Evolutionary conservation across 1,284 basidiomycete species (phyloP), one percentile per base, ranked within the genome.

Genomic region (Sanghuangporus baumii): DNA sequence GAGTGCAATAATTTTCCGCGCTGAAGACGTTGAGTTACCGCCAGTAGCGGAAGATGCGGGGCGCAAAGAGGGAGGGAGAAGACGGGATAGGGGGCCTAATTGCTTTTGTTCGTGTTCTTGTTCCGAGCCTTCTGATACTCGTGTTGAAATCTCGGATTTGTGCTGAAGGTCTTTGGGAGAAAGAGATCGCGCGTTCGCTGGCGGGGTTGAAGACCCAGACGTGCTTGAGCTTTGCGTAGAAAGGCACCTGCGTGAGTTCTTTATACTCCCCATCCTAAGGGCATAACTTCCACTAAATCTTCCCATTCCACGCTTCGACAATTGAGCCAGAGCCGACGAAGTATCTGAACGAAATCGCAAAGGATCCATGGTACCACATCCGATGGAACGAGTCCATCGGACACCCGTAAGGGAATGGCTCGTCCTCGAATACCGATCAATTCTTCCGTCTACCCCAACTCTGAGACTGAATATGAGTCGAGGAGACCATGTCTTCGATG

Each of bases 1-100:
- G 31, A 97, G 83, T 1, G 86, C 74, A 8, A 88, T 68, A 34
- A 95, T 86, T 72, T 93, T 93, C 63, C 80, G 76, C 64, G 95
- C 81, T 0, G 87, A 91, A 0, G 89, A 86, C 14, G 26, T 31
- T 3, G 26, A 31, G 5, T 76, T 71, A n/a, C 16, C 14, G 4
- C 43, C 54, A 74, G 79, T 64, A 71, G 69, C 31, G 75, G 69
- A n/a, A 16, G 75, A 66, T 6, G 36, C 26, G 36, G 75, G 69
- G 23, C 67, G 70, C 9, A 66, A 37, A 36, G 65, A 63, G 2
- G 61, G 26, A 9, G 67, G 67, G 5, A 69, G 59, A 34, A 69
- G 65, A 16, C 72, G 71, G n/a, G 75, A 69, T 73, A 64, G 0
- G 74, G 66, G 0, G 80, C 77, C 6, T 20, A 12, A 31, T 31